These are phyloP conservation scores for Cardamine resedifolia DNA, from an alignment of 345 rosid genomes.

Conservation along the genomic window DNA sequence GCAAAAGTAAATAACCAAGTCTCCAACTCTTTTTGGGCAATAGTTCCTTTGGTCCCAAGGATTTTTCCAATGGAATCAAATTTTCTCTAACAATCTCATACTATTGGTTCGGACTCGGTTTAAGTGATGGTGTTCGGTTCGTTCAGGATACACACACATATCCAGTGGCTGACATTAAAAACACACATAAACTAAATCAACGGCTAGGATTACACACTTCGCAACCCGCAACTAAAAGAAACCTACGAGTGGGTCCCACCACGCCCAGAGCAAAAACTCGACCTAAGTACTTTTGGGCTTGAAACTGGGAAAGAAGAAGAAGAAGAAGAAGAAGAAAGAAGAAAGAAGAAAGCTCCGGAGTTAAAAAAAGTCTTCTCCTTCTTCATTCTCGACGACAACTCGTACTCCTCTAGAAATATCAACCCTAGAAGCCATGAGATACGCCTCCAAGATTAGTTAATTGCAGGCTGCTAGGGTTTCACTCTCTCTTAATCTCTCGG, in stretches of 20 bases:
- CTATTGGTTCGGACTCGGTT: constrained; percentile 5
- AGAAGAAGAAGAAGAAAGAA: background rate
- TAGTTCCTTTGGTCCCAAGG: too few relatives aligned
- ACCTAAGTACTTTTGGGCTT: constrained; percentile 9
- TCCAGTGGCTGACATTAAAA: background rate
- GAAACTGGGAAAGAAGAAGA: background rate
- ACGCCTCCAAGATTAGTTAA: background rate
- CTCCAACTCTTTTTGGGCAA: too few relatives aligned
- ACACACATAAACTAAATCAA: background rate
- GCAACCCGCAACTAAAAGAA: background rate
- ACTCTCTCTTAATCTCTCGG: background rate
- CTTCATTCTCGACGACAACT: background rate
- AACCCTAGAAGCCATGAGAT: constrained; percentile 15
- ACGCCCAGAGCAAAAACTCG: constrained; percentile 15
- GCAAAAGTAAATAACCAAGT: too few relatives aligned
- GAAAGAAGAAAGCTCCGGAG: background rate
- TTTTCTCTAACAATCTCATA: too few relatives aligned
- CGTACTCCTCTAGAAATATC: background rate
- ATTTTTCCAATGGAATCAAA: background rate
- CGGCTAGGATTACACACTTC: constrained; percentile 4
- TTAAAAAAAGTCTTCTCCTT: constrained; percentile 8
- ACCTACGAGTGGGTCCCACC: constrained; percentile 20
- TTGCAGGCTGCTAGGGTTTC: constrained; percentile 23
- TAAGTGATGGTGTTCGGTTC: background rate
- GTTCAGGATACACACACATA: background rate